Evolutionary conservation across 768 basidiomycete genomes (phyloP).

Genomic region (Rhizopogon rudus): DNA sequence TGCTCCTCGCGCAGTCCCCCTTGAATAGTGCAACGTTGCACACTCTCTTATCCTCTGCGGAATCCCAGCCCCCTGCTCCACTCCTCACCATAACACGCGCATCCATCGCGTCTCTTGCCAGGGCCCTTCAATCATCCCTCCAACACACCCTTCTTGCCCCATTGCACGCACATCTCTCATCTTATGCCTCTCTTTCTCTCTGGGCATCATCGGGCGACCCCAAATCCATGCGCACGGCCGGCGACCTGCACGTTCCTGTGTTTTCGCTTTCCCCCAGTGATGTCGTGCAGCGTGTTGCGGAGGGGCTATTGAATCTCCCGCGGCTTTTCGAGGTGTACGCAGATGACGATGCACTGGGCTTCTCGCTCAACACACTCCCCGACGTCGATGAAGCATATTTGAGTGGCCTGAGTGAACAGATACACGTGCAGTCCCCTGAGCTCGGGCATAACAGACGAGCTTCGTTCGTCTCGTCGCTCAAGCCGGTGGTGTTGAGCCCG

Average conservation of each 20-base stretch:
- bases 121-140: slow-evolving; percentile 69
- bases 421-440: slow-evolving; percentile 19
- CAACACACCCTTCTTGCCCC: slow-evolving; percentile 85
- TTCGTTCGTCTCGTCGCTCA: slow-evolving; percentile 31
- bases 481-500: slow-evolving; percentile 45
- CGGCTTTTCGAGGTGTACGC: slow-evolving; percentile 93
- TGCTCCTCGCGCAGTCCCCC: slow-evolving; percentile 76
- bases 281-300: slow-evolving; percentile 82
- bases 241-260: slow-evolving; percentile 61
- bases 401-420: slow-evolving; percentile 39
- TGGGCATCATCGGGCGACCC: slow-evolving; percentile 60
- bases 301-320: slow-evolving; percentile 92
- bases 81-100: slow-evolving; percentile 52
- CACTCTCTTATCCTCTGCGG: slow-evolving; percentile 51
- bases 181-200: slow-evolving; percentile 61
- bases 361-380: slow-evolving; percentile 81
- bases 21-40: slow-evolving; percentile 73
- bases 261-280: slow-evolving; percentile 94
- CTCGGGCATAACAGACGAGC: slow-evolving; percentile 36
- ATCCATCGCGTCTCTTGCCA: slow-evolving; percentile 60
- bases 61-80: slow-evolving; percentile 16
- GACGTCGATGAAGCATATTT: slow-evolving; percentile 55
- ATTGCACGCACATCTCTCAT: slow-evolving; percentile 62
- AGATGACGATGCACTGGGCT: slow-evolving; percentile 85
- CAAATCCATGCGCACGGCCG: slow-evolving; percentile 31